Evolutionary conservation across 2,329 filamentous ascomycete species (phyloP), one percentile per base, ranked within the genome.

Genomic region (Trichoderma arundinaceum): DNA sequence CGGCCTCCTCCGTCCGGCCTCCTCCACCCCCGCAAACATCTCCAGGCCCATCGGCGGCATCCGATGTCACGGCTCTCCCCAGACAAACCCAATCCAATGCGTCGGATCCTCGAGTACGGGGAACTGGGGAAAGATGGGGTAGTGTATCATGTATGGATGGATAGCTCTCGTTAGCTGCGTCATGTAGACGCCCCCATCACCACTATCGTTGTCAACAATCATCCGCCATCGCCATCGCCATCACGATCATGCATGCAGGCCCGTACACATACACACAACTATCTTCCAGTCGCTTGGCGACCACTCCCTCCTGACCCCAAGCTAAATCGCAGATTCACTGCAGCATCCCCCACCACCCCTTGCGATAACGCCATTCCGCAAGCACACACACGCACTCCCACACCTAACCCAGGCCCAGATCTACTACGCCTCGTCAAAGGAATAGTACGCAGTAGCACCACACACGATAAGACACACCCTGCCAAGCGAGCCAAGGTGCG

Each of bases 1-100:
- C 60, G 60, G 60, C 60, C 60, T 63, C 60, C 60, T 63, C 60
- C 60, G 60, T 54, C 39, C 60, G 39, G 48, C 49, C 17, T 63
- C 60, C 60, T 63, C 60, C 60, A 63, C 60, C 60, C 60, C 60
- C 60, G 60, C 60, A 63, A 35, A n/a, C n/a, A 63, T 54, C 60
- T 52, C 39, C 60, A 63, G 60, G 41, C 17, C 60, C 60, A 46
- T 63, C 60, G 60, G 60, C 60, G 60, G 48, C 60, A n/a, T 17
- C 60, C 60, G 60, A 63, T 63, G 41, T 44, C 32, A 53, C 60
- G 28, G 48, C 48, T 62, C 44, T 53, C 22, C 59, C 49, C 28
- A 39, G 48, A 51, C 38, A 17, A 39, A 28, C 32, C 28, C 57
- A 62, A 53, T 38, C 60, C 60, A 46, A 54, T 38, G n/a, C 33